These are phyloP conservation scores for Ciborinia camelliae DNA, from an alignment of 2,329 filamentous ascomycete genomes.

Conservation along the genomic window DNA sequence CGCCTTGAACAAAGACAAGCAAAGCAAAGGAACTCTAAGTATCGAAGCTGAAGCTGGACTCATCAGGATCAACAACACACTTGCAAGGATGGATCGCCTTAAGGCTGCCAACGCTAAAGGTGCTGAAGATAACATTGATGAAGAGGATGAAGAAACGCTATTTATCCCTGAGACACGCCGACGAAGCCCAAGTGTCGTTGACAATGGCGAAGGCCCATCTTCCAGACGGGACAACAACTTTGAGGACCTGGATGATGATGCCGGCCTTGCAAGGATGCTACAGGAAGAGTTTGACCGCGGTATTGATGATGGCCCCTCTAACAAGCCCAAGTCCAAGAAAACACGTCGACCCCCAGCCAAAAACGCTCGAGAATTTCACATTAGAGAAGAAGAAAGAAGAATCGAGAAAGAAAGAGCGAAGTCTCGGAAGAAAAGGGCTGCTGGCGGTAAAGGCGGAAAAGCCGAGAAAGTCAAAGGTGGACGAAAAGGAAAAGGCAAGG, in stretches of 20 bases:
- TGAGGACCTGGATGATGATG: slow-evolving; percentile 16
- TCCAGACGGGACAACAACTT: not conserved
- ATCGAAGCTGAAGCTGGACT: not conserved
- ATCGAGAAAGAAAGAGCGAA: slow-evolving; percentile 28
- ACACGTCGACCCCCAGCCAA: slow-evolving; percentile 26
- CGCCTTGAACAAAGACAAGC: not conserved
- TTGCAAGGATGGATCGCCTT: slow-evolving; percentile 2
- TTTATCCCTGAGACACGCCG: slow-evolving; percentile 24
- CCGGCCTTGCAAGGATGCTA: slow-evolving; percentile 20
- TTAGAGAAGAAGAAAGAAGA: slow-evolving; percentile 18
- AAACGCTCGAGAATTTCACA: slow-evolving; percentile 24
- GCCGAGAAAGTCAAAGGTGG: slow-evolving; percentile 11
- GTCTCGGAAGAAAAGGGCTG: slow-evolving; percentile 24
- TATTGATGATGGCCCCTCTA: not conserved
- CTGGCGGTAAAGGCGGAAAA: not conserved
- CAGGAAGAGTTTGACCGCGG: slow-evolving; percentile 21
- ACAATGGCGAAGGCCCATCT: slow-evolving; percentile 16
- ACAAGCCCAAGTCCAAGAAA: slow-evolving; percentile 24
- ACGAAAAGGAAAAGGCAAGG: slow-evolving; percentile 22
- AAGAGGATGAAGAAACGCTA: slow-evolving; percentile 22
- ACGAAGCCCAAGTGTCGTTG: not conserved
- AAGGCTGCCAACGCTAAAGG: not conserved
- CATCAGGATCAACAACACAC: not conserved
- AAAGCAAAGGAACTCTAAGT: not conserved
- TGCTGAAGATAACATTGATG: not conserved